Evolutionary conservation across 306 rosid species (phyloP), one percentile per base, ranked within the genome.

Genomic region (Notholithocarpus densiflorus): DNA sequence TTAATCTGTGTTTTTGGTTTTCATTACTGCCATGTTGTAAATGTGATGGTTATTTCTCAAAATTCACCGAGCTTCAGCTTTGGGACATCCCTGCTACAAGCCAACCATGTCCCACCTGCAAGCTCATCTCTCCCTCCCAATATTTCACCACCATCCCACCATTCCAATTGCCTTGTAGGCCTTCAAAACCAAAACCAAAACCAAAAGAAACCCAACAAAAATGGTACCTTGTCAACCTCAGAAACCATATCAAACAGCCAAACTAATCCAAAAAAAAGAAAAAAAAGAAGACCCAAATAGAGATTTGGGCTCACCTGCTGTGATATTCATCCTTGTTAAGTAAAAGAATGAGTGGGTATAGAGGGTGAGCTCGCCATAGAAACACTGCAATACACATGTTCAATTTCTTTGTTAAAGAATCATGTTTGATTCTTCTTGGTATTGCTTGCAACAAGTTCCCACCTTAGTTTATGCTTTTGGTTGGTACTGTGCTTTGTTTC

Each of bases 381-480:
- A 92, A 92, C 85, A 52, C 91, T 1, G 86, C 86, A 68, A 92
- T 90, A 14, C 95, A 92, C 97, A 88, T 92, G 18, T 10, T 37
- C 18, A 57, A 21, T 21, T 21, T 45, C 52, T 45, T 3, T 24
- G 29, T 57, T 48, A 18, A 20, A 27, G 1, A 24, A 24, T 24
- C 24, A 24, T 24, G 24, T 24, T 24, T 24, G 24, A 31, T 94
- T 57, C 88, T 90, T 53, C 94, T 97, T 64, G 96, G 97, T 23
- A 72, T 90, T 74, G 92, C 92, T 64, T 89, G 90, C 85, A 94
- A 94, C 73, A 90, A 82, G 75, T 84, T 94, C 81, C 96, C 97
- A 53, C 96, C 2, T 24, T 24, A 24, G 1, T 24, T 2, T 24
- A 2, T 24, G 26, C 1, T 24, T 24, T 24, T 24, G 26, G 26